phyloP scores from a whole-genome alignment of 192 early-diverging fungal species.

The Rhizophagus sp. region DNA sequence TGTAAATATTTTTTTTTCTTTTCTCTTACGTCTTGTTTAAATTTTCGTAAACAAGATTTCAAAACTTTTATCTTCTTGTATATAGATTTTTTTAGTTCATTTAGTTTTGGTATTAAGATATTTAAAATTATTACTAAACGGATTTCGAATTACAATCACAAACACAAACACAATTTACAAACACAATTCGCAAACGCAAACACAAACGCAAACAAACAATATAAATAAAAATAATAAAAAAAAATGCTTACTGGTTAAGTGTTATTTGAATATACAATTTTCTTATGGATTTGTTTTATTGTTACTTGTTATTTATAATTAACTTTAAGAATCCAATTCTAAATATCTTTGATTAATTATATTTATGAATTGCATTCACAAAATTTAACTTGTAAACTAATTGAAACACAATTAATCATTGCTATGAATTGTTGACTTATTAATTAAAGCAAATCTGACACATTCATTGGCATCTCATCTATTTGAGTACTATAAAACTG shows the following conservation, averaged over 20 bases:
- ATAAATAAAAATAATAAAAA: background rate
- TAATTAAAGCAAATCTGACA: slow-evolving; percentile 47
- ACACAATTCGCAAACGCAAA: background rate
- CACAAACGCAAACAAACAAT: background rate
- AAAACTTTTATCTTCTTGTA: slow-evolving; percentile 5
- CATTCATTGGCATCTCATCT: slow-evolving; percentile 93
- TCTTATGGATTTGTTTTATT: background rate
- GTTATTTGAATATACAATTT: background rate
- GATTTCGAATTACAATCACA: slow-evolving; percentile 4
- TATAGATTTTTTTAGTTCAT: background rate
- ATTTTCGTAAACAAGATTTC: background rate
- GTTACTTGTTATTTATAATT: no score
- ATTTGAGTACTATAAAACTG: slow-evolving; percentile 98
- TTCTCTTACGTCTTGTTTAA: background rate
- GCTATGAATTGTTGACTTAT: no score
- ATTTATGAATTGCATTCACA: no score
- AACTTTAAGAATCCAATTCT: no score
- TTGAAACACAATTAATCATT: no score
- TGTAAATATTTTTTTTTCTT: slow-evolving; percentile 9
- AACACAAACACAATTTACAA: background rate
- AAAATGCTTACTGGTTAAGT: background rate
- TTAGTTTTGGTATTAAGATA: background rate
- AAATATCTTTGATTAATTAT: no score
- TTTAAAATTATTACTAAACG: background rate
- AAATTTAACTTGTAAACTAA: no score